phyloP scores from a whole-genome alignment of 2,329 filamentous ascomycete genomes.

The Thielaviopsis populi region DNA sequence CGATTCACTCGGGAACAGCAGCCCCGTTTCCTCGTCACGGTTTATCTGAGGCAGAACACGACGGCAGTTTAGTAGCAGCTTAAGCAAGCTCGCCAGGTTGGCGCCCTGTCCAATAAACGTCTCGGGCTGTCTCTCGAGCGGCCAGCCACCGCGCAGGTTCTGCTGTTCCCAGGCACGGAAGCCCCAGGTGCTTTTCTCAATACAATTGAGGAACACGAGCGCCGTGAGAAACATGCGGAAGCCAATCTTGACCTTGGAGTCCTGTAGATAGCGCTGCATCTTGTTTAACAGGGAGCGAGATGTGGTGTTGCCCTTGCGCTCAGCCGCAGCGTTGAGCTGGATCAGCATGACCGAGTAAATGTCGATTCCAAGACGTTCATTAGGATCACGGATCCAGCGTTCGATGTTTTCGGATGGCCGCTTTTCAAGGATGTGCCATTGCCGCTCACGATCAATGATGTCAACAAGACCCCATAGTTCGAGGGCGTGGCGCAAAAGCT shows the following conservation, averaged over 20 bases:
- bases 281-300: slow-evolving; percentile 43
- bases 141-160: slow-evolving; percentile 44
- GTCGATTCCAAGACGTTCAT: slow-evolving; percentile 36
- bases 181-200: slow-evolving; percentile 54
- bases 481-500: slow-evolving; percentile 41
- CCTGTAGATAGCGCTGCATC: slow-evolving; percentile 46
- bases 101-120: slow-evolving; percentile 45
- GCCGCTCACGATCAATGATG: slow-evolving; percentile 47
- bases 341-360: slow-evolving; percentile 47
- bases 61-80: slow-evolving; percentile 47
- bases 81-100: slow-evolving; percentile 41
- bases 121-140: slow-evolving; percentile 40
- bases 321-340: slow-evolving; percentile 49
- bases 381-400: slow-evolving; percentile 34
- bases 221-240: slow-evolving; percentile 48
- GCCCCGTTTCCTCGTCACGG: slow-evolving; percentile 32
- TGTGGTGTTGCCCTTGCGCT: slow-evolving; percentile 45
- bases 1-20: slow-evolving; percentile 30
- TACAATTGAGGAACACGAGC: slow-evolving; percentile 47
- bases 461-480: slow-evolving; percentile 52
- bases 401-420: slow-evolving; percentile 29
- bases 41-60: slow-evolving; percentile 41
- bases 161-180: slow-evolving; percentile 55
- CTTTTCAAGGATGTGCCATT: slow-evolving; percentile 42
- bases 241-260: slow-evolving; percentile 43